Percentiles rank a stretch among this genome's conserved stretches.
phyloP scores from a whole-genome alignment of 371 early-diverging fungal species.

The Syncephalastrum monosporum region DNA sequence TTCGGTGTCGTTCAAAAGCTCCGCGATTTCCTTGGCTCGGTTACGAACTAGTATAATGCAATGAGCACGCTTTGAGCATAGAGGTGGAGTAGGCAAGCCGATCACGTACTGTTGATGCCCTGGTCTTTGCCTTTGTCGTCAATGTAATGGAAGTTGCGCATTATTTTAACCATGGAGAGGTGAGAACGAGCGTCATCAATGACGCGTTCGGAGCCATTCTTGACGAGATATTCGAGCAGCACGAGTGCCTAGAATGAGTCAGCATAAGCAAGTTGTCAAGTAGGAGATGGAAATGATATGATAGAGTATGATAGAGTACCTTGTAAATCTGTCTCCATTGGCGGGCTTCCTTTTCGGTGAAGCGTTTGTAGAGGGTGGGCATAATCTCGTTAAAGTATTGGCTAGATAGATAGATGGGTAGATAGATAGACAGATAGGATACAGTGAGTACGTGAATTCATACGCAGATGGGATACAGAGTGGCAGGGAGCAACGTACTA shows the following conservation, averaged over 20 bases:
- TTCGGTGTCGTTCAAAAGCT: conserved; percentile 74
- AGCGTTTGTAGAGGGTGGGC: conserved; percentile 84
- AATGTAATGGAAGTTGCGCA: conserved; percentile 78
- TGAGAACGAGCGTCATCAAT: conserved; percentile 85
- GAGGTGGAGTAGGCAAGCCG: neutral
- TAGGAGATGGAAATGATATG: neutral
- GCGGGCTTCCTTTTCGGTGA: conserved; percentile 79
- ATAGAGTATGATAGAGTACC: conserved; percentile 37
- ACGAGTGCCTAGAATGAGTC: conserved; percentile 67
- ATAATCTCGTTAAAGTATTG: conserved; percentile 92
- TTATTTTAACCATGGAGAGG: conserved; percentile 81
- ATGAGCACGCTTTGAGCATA: neutral
- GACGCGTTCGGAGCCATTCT: conserved; percentile 93
- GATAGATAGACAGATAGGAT: neutral
- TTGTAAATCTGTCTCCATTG: conserved; percentile 97
- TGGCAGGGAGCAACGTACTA: too few species aligned
- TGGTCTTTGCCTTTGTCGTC: conserved; percentile 96
- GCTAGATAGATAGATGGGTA: conserved; percentile 36
- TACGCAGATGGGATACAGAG: too few species aligned
- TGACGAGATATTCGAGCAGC: conserved; percentile 90
- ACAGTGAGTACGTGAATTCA: too few species aligned
- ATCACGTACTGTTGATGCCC: conserved; percentile 84
- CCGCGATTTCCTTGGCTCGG: conserved; percentile 87
- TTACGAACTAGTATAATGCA: conserved; percentile 62
- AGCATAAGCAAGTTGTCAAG: too few species aligned